These are phyloP conservation scores for Nitzschia putrida DNA, from an alignment of 108 stramenopile genomes.

Conservation along the genomic window DNA sequence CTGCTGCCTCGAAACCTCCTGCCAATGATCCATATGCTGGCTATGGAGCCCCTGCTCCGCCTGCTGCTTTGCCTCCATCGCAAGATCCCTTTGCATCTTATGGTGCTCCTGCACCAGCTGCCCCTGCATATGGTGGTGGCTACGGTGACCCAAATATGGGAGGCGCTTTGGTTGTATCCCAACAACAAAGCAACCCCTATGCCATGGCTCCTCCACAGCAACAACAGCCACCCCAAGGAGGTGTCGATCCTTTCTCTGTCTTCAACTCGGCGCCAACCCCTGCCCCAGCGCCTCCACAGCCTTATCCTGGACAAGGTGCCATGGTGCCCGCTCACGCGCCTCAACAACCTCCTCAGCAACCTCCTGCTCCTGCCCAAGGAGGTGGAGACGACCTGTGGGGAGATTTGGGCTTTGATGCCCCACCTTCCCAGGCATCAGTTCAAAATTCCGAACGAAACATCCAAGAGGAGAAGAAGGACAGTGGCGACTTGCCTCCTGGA, in stretches of 20 bases:
- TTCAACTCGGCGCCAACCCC: conserved; percentile 54
- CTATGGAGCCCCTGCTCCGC: conserved; percentile 17
- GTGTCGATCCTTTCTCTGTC: conserved; percentile 63
- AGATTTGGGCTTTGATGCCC: conserved; percentile 64
- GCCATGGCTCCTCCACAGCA: conserved; percentile 34
- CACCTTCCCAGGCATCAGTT: conserved; percentile 3
- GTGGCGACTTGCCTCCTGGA: conserved; percentile 79
- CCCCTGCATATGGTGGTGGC: background rate
- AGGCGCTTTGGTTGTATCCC: conserved; percentile 64
- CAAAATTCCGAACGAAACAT: conserved; percentile 15
- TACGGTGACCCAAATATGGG: conserved; percentile 13
- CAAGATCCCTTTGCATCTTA: conserved; percentile 38
- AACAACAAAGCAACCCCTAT: conserved; percentile 57
- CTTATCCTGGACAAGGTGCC: conserved; percentile 3
- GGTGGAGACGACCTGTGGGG: conserved; percentile 63
- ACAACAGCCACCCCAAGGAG: conserved; percentile 28
- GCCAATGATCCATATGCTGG: conserved; percentile 30
- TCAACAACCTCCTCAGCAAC: conserved; percentile 15
- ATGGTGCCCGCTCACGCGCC: conserved; percentile 22
- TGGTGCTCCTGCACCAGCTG: conserved; percentile 6
- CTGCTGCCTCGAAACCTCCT: conserved; percentile 18
- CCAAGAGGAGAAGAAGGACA: conserved; percentile 32
- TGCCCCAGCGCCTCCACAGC: conserved; percentile 29
- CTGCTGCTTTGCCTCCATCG: conserved; percentile 12
- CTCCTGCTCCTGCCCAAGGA: conserved; percentile 17